Conservation (phyloP, 2,329 filamentous ascomycete species). For the Trichoderma sp. region DNA sequence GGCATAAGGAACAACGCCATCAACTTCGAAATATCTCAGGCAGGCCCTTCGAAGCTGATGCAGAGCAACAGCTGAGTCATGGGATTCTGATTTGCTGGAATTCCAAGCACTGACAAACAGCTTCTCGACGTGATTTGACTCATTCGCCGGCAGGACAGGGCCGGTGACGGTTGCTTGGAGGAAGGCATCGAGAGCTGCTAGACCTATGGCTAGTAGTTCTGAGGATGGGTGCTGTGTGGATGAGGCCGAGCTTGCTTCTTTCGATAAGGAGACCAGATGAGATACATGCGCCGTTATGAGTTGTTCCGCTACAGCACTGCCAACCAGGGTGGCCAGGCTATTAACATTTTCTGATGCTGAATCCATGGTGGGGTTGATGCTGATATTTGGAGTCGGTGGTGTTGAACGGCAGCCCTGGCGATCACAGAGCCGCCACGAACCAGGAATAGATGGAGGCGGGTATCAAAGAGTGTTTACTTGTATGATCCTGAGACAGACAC, state of each 20-base stretch:
- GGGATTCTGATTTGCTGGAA: neutral
- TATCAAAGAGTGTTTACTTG: neutral
- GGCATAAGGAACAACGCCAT: constrained; percentile 83
- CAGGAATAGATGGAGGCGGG: neutral
- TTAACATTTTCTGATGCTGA: neutral
- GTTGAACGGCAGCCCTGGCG: neutral
- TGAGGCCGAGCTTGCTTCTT: neutral
- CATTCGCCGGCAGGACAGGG: constrained; percentile 58
- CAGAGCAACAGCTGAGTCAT: constrained; percentile 23
- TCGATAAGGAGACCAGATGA: neutral
- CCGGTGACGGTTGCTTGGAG: constrained; percentile 86
- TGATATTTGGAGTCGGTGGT: neutral
- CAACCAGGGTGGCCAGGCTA: constrained; percentile 15
- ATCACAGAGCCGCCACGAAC: neutral
- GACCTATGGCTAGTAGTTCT: constrained; percentile 30
- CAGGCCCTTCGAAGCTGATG: constrained; percentile 54
- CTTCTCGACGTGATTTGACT: constrained; percentile 31
- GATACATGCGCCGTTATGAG: constrained; percentile 19
- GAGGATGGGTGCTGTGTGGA: neutral
- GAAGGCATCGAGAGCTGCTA: constrained; percentile 65
- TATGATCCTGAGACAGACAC: neutral
- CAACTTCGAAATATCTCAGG: constrained; percentile 68
- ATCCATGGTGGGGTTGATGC: constrained; percentile 13
- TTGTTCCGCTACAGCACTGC: constrained; percentile 9
- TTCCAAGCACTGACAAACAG: constrained; percentile 43